phyloP scores from a whole-genome alignment of 345 rosid species.

The Eucalyptus pumila region DNA sequence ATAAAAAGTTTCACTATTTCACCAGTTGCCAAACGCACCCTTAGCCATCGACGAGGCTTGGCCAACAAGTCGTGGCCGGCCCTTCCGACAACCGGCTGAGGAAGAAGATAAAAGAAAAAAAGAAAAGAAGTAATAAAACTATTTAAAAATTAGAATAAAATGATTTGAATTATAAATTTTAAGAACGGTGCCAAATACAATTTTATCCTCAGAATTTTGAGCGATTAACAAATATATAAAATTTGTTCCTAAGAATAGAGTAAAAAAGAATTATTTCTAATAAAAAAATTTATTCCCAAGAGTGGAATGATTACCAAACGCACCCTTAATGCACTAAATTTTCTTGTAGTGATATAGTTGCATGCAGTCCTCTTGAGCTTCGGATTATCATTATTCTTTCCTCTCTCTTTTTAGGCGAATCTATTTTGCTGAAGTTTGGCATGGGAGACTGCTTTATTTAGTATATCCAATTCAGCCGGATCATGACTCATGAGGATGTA shows the following conservation, averaged over 20 bases:
- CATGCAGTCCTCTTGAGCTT: background rate
- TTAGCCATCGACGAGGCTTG: no score
- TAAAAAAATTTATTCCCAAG: fast-evolving
- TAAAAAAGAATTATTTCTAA: no score
- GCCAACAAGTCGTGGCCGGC: no score
- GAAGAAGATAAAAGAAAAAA: no score
- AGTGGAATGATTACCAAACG: no score
- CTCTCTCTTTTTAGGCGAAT: background rate
- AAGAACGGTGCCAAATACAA: fast-evolving
- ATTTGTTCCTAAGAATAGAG: fast-evolving
- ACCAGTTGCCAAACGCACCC: fast-evolving
- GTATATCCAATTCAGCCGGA: background rate
- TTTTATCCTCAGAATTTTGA: no score
- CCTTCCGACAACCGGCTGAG: no score
- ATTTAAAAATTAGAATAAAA: no score
- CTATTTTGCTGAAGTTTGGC: background rate
- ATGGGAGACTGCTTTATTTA: background rate
- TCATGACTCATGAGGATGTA: background rate
- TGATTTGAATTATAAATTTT: no score
- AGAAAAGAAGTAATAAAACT: no score
- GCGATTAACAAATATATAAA: fast-evolving
- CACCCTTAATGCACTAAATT: background rate
- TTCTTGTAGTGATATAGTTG: background rate
- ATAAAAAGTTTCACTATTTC: no score
- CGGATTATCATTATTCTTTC: background rate